A percentile compares a stretch with the other conserved stretches of the same genome.
Evolutionary conservation across 2,329 filamentous ascomycete species (phyloP).

Genomic region (Sporothrix curviconia): DNA sequence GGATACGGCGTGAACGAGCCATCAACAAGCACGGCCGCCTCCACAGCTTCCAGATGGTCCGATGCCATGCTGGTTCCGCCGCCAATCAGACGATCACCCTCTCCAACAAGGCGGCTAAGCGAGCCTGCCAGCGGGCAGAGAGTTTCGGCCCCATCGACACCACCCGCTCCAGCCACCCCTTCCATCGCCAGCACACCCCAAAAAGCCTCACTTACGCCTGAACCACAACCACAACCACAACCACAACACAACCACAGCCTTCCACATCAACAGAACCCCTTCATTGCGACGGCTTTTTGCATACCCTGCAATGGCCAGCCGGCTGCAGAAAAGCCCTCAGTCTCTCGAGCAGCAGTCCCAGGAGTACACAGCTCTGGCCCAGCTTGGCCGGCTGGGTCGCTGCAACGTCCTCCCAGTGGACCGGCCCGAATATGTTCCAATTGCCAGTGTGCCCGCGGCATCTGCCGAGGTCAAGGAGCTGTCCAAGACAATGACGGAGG

Average conservation of each 20-base stretch:
- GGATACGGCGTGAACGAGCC: not conserved
- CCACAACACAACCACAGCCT: too few species aligned
- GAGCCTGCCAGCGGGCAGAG: too few species aligned
- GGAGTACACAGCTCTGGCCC: constrained; percentile 6
- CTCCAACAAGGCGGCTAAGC: not conserved
- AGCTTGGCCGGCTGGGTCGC: not conserved
- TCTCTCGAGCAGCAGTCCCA: constrained; percentile 6
- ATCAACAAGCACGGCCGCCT: not conserved
- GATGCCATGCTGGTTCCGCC: not conserved
- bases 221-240: not conserved
- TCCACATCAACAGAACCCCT: too few species aligned
- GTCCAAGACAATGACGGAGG: not conserved
- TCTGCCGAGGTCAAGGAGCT: not conserved
- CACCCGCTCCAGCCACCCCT: not conserved
- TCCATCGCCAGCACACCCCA: not conserved
- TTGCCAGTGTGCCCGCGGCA: not conserved
- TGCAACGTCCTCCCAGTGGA: not conserved
- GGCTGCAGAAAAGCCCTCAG: not conserved
- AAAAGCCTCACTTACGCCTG: too few species aligned
- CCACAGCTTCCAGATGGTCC: not conserved
- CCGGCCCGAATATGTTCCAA: too few species aligned
- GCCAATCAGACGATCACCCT: not conserved
- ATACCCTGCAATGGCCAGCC: not conserved
- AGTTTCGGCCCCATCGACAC: too few species aligned
- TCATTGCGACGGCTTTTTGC: too few species aligned